Evolutionary conservation across 75 land plant genomes (phyloP), one percentile per base, ranked within the genome.

Genomic region (Cunninghamia lanceolata): DNA sequence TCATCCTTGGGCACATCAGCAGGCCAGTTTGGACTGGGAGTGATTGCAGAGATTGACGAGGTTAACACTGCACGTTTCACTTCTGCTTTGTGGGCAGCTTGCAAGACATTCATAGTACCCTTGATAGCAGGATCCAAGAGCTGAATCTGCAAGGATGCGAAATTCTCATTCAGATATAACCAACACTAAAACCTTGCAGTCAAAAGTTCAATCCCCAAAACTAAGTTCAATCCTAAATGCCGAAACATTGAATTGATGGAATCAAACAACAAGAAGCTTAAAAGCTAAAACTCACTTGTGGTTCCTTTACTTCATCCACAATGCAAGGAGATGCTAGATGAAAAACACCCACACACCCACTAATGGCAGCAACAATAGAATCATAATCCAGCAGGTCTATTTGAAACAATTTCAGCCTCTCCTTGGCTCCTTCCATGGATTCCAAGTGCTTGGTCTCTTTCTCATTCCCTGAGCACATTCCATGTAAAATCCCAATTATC

Each of bases 311-410:
- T 54, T 82, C 82, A 75, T 90, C 91, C 38, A 90, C 87, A 66
- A 85, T 87, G 85, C 95, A 91, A 25, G 96, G 96, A 34, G 96
- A 95, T 70, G 96, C 96, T 45, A 95, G 63, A 89, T 95, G 97
- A 89, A 95, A 92, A 85, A 95, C 94, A 30, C 97, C 94, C 34
- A 84, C 87, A 47, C 87, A 63, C 74, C 92, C 92, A 47, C 32
- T 39, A 63, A 94, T 80, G 17, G 93, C 94, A 79, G 90, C 76
- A 66, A 83, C 79, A 50, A 94, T 85, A 36, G 94, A 90, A n/a
- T 89, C 97, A 32, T 89, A 88, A 28, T 91, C 86, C 84, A 95
- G 93, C 54, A 95, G 93, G 85, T 95, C 96, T 39, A 95, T 89
- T 75, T 93, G 91, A 82, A 91, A 89, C 59, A 95, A 92, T 73